Evolutionary conservation across 1,284 basidiomycete genomes (phyloP).

Genomic region (Microbotryum silenes-acaulis): DNA sequence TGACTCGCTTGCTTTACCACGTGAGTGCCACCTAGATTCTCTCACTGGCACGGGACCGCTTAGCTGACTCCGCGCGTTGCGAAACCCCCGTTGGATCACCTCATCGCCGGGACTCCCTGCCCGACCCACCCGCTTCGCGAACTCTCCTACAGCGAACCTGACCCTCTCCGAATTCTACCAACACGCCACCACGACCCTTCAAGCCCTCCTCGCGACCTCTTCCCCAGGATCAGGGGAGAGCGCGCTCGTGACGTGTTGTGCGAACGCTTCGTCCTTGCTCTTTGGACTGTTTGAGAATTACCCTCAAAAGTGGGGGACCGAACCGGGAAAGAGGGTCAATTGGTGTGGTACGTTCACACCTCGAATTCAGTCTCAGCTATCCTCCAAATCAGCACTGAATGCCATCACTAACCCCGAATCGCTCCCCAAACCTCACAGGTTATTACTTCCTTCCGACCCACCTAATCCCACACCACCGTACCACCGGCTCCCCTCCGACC

Average conservation of each 20-base stretch:
- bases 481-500: slow-evolving; percentile 6
- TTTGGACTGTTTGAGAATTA: slow-evolving; percentile 29
- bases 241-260: slow-evolving; percentile 17
- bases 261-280: slow-evolving; percentile 22
- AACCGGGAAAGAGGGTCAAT: slow-evolving; percentile 22
- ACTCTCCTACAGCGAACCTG: slow-evolving; percentile 10
- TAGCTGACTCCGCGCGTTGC: not conserved
- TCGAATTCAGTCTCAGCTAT: not conserved
- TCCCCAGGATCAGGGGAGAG: slow-evolving; percentile 3
- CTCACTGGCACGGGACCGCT: not conserved
- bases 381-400: not conserved
- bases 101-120: no score
- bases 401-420: not conserved
- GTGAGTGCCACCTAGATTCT: not conserved
- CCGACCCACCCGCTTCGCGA: not conserved
- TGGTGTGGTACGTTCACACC: slow-evolving; percentile 18
- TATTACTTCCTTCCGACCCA: slow-evolving; percentile 43
- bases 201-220: slow-evolving; percentile 33
- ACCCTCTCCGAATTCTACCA: slow-evolving; percentile 40
- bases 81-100: not conserved
- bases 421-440: slow-evolving; percentile 29
- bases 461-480: slow-evolving; percentile 29
- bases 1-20: slow-evolving; percentile 25
- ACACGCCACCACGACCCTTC: slow-evolving; percentile 37
- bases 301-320: slow-evolving; percentile 7